Base-by-base conservation (phyloP, 495 filamentous ascomycete species). In the Extremus antarcticus region DNA sequence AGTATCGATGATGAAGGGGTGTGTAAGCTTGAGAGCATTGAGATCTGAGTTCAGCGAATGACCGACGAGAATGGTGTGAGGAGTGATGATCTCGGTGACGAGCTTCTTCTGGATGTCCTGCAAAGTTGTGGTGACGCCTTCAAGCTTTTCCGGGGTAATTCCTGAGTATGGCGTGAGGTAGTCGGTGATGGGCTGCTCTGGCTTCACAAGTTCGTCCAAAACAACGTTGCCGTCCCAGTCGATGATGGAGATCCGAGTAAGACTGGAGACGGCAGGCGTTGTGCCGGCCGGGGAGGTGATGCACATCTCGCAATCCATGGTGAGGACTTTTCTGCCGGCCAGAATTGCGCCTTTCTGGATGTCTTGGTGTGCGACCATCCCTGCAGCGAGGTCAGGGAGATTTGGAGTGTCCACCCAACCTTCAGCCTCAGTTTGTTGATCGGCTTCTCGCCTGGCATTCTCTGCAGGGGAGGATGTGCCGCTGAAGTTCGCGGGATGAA, bases 231-330 rank as follows among this genome's bases (percentile, higher is more conserved):
- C 89, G 63, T 88, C 86, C 92, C 92, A 98, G 47, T 77, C 70
- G 8, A 97, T 71, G 23, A 98, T 59, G 66, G 87, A 94, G 66
- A 97, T 84, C 25, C 92, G 80, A 0, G 92, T 91, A 46, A 98
- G 79, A 46, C 89, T 90, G 22, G 79, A 84, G 47, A 85, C 78
- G 46, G 51, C 55, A 10, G 59, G 59, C 19, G 45, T 19, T 2
- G 43, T 47, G 24, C 55, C 55, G 9, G 78, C 79, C 19, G 78
- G 79, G 57, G 84, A 84, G 0, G 90, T 91, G 65, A 83, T 78
- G 63, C 89, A 95, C 92, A 98, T 98, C 66, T 98, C 92, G 66
- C 92, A 98, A 62, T 98, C 92, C 49, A 98, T 75, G 10, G 88
- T 83, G 21, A 92, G 69, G 7, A 97, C 72, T n/a, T 84, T 79